These are phyloP conservation scores for Tulasnella sp. DNA, from an alignment of 768 basidiomycete genomes.

Conservation along the genomic window DNA sequence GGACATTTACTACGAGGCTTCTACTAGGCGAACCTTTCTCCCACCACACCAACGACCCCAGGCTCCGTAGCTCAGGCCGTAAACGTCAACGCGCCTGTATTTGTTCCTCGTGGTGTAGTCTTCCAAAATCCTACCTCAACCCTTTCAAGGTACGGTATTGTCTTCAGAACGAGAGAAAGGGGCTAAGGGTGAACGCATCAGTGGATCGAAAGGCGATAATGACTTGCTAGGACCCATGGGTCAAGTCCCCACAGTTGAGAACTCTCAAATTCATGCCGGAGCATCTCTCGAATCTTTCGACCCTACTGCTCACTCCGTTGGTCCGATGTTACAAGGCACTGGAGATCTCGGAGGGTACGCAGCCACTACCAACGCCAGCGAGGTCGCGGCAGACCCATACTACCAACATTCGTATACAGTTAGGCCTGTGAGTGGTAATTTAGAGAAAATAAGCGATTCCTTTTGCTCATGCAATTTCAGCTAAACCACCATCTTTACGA, in stretches of 20 bases:
- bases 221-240: background rate
- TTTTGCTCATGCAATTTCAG: background rate
- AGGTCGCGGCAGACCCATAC: slow-evolving; percentile 15
- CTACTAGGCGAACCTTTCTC: background rate
- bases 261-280: background rate
- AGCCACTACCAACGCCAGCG: background rate
- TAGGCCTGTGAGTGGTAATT: slow-evolving; percentile 19
- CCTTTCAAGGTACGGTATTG: background rate
- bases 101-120: slow-evolving; percentile 59
- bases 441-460: background rate
- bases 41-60: background rate
- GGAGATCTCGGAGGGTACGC: background rate
- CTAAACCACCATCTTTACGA: slow-evolving; percentile 5
- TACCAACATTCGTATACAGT: background rate
- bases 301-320: background rate
- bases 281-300: background rate
- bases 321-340: background rate
- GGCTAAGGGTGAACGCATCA: background rate
- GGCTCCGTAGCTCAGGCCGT: slow-evolving; percentile 13
- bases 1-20: background rate
- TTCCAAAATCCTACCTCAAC: slow-evolving; percentile 30
- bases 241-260: background rate
- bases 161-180: background rate
- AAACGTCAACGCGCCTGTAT: slow-evolving; percentile 72
- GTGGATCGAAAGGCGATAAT: background rate